Conservation (phyloP, 225 moss, liverwort and hornwort species). For the Straminergon stramineum region DNA sequence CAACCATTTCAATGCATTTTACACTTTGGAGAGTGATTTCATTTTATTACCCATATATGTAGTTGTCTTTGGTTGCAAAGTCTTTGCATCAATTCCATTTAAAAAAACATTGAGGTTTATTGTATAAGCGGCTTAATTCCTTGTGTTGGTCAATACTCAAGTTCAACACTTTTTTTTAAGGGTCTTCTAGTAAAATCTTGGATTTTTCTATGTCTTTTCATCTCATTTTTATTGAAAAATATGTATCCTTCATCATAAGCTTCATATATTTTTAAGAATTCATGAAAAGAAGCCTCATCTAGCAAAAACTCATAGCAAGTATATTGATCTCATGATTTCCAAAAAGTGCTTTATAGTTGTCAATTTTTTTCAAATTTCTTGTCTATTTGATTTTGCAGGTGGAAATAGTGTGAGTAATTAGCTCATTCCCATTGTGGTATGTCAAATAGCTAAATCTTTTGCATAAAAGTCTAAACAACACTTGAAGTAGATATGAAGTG, state of each 20-base stretch:
- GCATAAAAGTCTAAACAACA: too few species aligned
- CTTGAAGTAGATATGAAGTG: too few species aligned
- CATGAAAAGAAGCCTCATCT: fast-evolving
- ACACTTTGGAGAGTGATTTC: fast-evolving
- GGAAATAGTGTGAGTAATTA: too few species aligned
- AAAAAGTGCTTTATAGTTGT: too few species aligned
- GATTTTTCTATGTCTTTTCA: neutral
- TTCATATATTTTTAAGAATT: neutral
- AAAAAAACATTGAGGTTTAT: neutral
- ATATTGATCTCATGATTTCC: too few species aligned
- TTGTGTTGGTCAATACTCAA: neutral
- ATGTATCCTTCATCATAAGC: neutral
- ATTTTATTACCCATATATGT: fast-evolving
- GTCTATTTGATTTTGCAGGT: too few species aligned
- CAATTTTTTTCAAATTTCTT: too few species aligned
- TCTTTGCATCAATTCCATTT: fast-evolving
- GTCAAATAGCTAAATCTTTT: too few species aligned
- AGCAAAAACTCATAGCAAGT: too few species aligned
- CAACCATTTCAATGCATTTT: too few species aligned
- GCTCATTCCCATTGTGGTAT: too few species aligned
- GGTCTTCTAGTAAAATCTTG: neutral
- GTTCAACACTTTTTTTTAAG: neutral
- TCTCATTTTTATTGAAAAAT: neutral
- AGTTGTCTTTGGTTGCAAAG: neutral
- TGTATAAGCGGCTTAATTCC: too few species aligned